Evolutionary conservation across 352 stramenopile genomes (phyloP), one percentile per base, ranked within the genome.

Genomic region (Phytophthora pini): DNA sequence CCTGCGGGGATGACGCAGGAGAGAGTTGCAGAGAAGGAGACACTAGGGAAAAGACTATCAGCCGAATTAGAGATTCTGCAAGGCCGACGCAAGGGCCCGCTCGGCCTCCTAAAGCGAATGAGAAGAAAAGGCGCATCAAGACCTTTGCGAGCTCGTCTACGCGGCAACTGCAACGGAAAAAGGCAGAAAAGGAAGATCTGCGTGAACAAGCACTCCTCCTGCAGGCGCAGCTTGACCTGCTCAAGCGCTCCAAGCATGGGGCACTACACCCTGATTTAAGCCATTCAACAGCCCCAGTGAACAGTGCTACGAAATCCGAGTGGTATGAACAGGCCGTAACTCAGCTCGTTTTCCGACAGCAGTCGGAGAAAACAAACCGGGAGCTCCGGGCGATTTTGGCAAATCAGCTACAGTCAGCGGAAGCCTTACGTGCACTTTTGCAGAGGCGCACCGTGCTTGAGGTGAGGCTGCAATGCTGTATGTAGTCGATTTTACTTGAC

Each of bases 81-180:
- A 31, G n/a, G 17, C 43, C 52, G 13, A 52, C 29, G 5, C 8
- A 22, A 32, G 44, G 39, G n/a, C 34, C 20, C 13, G 26, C 13
- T 22, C 45, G 7, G 9, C 20, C 36, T 13, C 29, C 43, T 5
- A 61, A 22, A 24, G 31, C 46, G 17, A 20, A 20, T 20, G 17
- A 20, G 17, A 70, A 65, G 40, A 70, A 65, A 45, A 52, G 39
- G 27, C 62, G 62, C 12, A 34, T 65, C 49, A 65, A 60, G 17
- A 65, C 47, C 1, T 65, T 65, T 46, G 62, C 62, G 3, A 70
- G 62, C 27, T 70, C 62, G 22, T 70, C 62, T 11, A 70, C 55
- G 22, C 54, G 55, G 6, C 62, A 65, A n/a, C 34, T 65, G 31
- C 55, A 70, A 36, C 39, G 55, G 3, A 70, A 65, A 20, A 70